A percentile compares a stretch with the other conserved stretches of the same genome.
phyloP scores from a whole-genome alignment of 1,139 yeast species.

The Arxiozyma slooffiae region DNA sequence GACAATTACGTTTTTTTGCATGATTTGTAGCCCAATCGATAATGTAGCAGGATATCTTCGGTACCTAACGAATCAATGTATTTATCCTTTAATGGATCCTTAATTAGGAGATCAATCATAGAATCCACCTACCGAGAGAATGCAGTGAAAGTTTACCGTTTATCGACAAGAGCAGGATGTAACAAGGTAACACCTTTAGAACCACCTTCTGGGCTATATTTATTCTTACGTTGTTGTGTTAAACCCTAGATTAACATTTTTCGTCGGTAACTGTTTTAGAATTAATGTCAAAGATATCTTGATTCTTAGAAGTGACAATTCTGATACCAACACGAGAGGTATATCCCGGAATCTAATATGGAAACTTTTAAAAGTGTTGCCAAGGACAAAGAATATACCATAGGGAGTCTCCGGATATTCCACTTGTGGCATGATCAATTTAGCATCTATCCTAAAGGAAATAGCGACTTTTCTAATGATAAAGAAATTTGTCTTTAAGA shows the following conservation, averaged over 20 bases:
- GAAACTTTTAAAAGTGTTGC: constrained; percentile 95
- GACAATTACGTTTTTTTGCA: constrained; percentile 87
- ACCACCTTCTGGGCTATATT: constrained; percentile 98
- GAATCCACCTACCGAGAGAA: constrained; percentile 91
- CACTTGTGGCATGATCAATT: constrained; percentile 59
- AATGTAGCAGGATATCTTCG: constrained; percentile 88
- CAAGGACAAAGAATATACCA: constrained; percentile 93
- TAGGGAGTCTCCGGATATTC: constrained; percentile 90
- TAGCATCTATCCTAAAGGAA: constrained; percentile 82
- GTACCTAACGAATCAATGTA: constrained; percentile 77
- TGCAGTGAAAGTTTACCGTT: constrained; percentile 72
- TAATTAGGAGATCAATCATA: constrained; percentile 73
- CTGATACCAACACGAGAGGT: constrained; percentile 97
- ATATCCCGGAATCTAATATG: constrained; percentile 95
- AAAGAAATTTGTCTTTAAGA: constrained; percentile 89
- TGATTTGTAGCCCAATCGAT: constrained; percentile 98
- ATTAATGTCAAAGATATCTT: constrained; percentile 78
- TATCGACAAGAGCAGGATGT: constrained; percentile 65
- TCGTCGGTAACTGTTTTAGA: constrained; percentile 89
- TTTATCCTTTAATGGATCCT: constrained; percentile 69
- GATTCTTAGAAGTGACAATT: constrained; percentile 79
- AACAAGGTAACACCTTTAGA: constrained; percentile 92
- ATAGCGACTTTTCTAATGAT: constrained; percentile 91
- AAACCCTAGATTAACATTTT: constrained; percentile 89
- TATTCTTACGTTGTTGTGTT: constrained; percentile 93